These are phyloP conservation scores for Colletotrichum viniferum DNA, from an alignment of 2,329 filamentous ascomycete genomes.

Conservation along the genomic window DNA sequence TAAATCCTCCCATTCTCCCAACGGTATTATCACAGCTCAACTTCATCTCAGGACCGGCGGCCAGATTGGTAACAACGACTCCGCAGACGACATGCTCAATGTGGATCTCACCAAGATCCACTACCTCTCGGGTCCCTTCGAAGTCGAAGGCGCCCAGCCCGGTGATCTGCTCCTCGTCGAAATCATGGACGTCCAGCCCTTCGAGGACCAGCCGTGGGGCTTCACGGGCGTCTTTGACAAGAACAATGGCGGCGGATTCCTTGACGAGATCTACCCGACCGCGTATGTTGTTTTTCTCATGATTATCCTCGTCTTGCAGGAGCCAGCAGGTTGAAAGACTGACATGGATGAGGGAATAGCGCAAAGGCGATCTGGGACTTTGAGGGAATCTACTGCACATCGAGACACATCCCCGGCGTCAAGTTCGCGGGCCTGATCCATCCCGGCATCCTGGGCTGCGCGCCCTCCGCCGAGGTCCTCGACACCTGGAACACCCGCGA, in stretches of 20 bases:
- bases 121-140: constrained; percentile 88
- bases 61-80: constrained; percentile 88
- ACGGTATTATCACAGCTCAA: constrained; percentile 3
- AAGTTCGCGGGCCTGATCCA: constrained; percentile 90
- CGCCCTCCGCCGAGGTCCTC: constrained; percentile 79
- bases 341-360: constrained; percentile 23
- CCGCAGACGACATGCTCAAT: constrained; percentile 84
- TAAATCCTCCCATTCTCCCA: constrained; percentile 30
- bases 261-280: constrained; percentile 86
- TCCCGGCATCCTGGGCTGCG: constrained; percentile 89
- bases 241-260: constrained; percentile 84
- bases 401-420: constrained; percentile 84
- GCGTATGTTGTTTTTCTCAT: constrained; percentile 57
- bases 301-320: background rate
- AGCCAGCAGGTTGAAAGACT: background rate
- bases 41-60: constrained; percentile 63
- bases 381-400: constrained; percentile 72
- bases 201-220: constrained; percentile 86
- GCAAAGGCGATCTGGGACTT: constrained; percentile 66
- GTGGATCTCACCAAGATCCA: constrained; percentile 86
- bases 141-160: constrained; percentile 82
- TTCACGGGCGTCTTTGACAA: constrained; percentile 85
- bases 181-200: constrained; percentile 91
- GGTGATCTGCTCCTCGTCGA: constrained; percentile 87
- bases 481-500: constrained; percentile 86